Conservation (phyloP, 768 basidiomycete genomes). For the Epithele typhae region DNA sequence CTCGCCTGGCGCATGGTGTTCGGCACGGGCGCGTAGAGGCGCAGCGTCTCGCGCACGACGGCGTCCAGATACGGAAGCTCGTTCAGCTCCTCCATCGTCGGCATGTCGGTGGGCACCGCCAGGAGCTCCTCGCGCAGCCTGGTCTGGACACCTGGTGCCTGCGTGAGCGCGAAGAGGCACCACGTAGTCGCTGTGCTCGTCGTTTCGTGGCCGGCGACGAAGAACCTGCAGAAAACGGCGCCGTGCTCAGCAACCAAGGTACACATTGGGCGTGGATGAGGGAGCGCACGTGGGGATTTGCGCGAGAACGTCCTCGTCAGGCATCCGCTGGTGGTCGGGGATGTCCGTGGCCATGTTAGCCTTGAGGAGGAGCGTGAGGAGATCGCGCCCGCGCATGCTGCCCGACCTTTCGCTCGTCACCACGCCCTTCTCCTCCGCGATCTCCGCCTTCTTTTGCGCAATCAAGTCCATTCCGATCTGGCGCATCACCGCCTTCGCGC, state of each 20-base stretch:
- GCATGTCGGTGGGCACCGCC: constrained; percentile 37
- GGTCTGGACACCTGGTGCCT: constrained; percentile 30
- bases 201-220: constrained; percentile 38
- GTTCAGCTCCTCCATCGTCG: constrained; percentile 65
- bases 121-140: constrained; percentile 36
- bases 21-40: constrained; percentile 49
- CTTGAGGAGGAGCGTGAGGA: constrained; percentile 55
- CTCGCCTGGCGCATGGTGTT: constrained; percentile 42
- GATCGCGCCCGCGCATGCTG: constrained; percentile 40
- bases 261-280: not conserved
- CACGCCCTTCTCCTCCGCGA: too few species aligned
- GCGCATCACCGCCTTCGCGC: constrained; percentile 15
- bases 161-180: constrained; percentile 34
- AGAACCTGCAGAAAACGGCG: constrained; percentile 13
- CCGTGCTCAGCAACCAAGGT: too few species aligned
- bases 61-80: constrained; percentile 63
- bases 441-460: constrained; percentile 24
- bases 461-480: constrained; percentile 27
- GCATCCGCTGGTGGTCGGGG: constrained; percentile 48
- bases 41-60: constrained; percentile 56
- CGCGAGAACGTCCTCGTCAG: constrained; percentile 56
- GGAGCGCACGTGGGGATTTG: constrained; percentile 8
- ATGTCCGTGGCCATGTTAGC: constrained; percentile 63
- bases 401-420: not conserved
- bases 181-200: constrained; percentile 31